Evolutionary conservation across 1,284 basidiomycete species (phyloP).

Genomic region (Papiliotrema fonsecae): DNA sequence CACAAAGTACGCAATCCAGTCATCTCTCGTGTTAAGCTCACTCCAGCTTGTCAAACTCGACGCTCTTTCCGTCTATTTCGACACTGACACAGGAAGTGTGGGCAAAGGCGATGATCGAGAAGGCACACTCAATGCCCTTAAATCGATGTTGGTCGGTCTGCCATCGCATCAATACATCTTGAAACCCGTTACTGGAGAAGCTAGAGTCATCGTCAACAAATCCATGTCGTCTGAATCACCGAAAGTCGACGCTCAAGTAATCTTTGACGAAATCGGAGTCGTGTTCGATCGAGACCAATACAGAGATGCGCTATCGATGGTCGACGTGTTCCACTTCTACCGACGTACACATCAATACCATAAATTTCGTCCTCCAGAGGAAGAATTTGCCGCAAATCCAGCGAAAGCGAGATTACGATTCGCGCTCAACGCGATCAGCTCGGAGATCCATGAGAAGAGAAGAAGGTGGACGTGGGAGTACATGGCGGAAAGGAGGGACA

Average conservation of each 20-base stretch:
- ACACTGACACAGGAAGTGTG: slow-evolving; percentile 83
- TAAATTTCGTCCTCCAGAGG: slow-evolving; percentile 65
- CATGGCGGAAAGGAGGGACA: slow-evolving; percentile 82
- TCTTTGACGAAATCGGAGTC: slow-evolving; percentile 93
- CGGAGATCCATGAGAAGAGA: slow-evolving; percentile 79
- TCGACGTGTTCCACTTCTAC: slow-evolving; percentile 98
- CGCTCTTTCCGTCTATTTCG: slow-evolving; percentile 90
- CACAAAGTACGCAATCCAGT: slow-evolving; percentile 62
- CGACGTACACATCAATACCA: slow-evolving; percentile 84
- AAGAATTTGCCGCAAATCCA: slow-evolving; percentile 61
- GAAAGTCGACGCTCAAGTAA: slow-evolving; percentile 80
- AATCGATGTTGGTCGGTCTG: slow-evolving; percentile 63
- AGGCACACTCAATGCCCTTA: slow-evolving; percentile 74
- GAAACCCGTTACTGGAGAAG: slow-evolving; percentile 93
- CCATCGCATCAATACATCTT: slow-evolving; percentile 88
- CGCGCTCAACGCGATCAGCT: slow-evolving; percentile 74
- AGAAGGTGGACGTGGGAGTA: slow-evolving; percentile 90
- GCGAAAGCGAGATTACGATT: slow-evolving; percentile 74
- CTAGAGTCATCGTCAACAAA: slow-evolving; percentile 80
- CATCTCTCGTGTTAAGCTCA: slow-evolving; percentile 47
- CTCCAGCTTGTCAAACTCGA: slow-evolving; percentile 70
- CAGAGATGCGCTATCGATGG: slow-evolving; percentile 83
- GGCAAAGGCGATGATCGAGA: slow-evolving; percentile 56
- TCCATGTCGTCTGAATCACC: slow-evolving; percentile 67
- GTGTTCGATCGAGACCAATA: slow-evolving; percentile 93